These are phyloP conservation scores for Claviceps africana DNA, from an alignment of 2,329 filamentous ascomycete genomes.

Conservation along the genomic window DNA sequence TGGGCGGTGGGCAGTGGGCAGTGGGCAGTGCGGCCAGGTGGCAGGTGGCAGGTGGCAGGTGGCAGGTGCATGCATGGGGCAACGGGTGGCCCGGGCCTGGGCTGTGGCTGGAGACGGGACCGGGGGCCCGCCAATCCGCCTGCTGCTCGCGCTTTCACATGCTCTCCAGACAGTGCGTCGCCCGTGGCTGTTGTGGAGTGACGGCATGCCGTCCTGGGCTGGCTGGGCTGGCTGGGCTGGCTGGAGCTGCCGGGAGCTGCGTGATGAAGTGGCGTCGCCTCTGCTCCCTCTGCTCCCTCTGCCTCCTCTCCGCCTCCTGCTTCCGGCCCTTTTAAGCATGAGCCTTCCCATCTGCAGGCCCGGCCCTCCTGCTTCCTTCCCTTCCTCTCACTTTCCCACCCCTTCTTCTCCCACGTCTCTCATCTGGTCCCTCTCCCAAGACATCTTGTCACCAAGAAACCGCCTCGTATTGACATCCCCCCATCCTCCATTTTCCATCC, in stretches of 20 bases:
- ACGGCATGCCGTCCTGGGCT: not conserved
- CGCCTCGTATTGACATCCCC: too few species aligned
- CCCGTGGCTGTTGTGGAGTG: not conserved
- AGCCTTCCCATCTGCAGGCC: not conserved
- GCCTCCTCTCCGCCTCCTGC: too few species aligned
- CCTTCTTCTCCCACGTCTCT: too few species aligned
- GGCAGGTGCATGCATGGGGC: too few species aligned
- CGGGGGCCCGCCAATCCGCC: not conserved
- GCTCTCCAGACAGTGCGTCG: not conserved
- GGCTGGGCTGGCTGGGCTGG: too few species aligned
- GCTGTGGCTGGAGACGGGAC: not conserved
- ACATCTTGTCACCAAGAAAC: too few species aligned
- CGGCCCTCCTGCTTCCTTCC: not conserved
- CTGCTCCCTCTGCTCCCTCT: too few species aligned
- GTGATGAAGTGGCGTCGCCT: not conserved
- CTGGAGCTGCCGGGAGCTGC: too few species aligned
- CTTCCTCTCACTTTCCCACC: not conserved
- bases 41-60: too few species aligned
- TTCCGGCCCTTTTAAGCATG: not conserved
- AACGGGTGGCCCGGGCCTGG: too few species aligned
- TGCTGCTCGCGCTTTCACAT: not conserved
- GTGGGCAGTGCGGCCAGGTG: not conserved
- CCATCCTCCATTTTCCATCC: too few species aligned
- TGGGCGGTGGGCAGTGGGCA: not conserved
- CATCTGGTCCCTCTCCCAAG: too few species aligned